phyloP scores from a whole-genome alignment of 2,329 filamentous ascomycete species.

The Knoxdaviesia capensis region DNA sequence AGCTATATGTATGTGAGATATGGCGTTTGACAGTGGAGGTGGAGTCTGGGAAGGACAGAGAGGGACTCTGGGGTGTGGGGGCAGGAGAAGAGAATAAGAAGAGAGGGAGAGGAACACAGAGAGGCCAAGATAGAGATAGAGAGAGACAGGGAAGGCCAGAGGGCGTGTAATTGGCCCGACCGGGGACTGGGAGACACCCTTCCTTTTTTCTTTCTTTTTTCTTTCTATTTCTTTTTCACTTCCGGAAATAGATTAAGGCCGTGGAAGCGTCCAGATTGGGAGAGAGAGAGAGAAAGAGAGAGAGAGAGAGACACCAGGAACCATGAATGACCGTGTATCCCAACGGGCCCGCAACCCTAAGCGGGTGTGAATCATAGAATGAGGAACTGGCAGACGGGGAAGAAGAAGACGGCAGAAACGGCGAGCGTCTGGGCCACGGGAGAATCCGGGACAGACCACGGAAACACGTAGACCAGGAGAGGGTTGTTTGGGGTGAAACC shows the following conservation, averaged over 20 bases:
- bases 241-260: neutral
- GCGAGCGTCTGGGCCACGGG: no score
- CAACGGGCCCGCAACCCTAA: no score
- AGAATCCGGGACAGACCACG: no score
- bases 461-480: no score
- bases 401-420: neutral
- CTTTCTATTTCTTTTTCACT: neutral
- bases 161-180: neutral
- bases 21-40: no score
- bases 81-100: conserved; percentile 5
- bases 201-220: no score
- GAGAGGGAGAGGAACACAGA: conserved; percentile 5
- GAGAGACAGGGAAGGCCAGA: neutral
- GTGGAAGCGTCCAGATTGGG: neutral
- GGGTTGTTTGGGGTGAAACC: no score
- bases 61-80: no score
- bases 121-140: neutral
- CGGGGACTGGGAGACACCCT: neutral
- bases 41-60: no score
- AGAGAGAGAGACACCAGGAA: neutral
- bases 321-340: neutral
- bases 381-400: neutral
- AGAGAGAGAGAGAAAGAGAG: neutral
- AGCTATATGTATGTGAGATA: no score
- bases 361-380: neutral